Evolutionary conservation across 768 basidiomycete genomes (phyloP).

Genomic region (Zangia roseola): DNA sequence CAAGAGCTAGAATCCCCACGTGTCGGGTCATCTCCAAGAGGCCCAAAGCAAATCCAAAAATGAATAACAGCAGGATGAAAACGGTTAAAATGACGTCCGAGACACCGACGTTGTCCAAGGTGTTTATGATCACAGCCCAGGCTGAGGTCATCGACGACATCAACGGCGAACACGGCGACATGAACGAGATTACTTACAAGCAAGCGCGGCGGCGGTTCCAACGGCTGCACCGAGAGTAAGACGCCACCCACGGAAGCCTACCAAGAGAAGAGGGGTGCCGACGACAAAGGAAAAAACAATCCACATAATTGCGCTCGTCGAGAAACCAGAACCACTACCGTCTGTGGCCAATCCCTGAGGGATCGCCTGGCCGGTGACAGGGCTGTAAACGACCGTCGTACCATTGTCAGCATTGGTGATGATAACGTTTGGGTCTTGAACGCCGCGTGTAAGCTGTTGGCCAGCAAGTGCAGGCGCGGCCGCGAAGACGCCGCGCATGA

Average conservation of each 20-base stretch:
- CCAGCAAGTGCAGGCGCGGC: conserved; percentile 2
- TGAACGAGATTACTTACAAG: conserved; percentile 34
- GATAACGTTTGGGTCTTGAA: conserved; percentile 31
- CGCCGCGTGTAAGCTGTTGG: conserved; percentile 20
- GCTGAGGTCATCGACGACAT: conserved; percentile 33
- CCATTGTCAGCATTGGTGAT: conserved; percentile 30
- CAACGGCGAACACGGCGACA: neutral
- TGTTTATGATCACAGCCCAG: conserved; percentile 65
- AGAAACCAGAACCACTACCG: conserved; percentile 52
- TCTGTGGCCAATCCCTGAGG: conserved; percentile 58
- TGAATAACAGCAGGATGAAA: conserved; percentile 50
- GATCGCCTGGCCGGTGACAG: conserved; percentile 41
- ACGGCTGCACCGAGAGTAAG: conserved; percentile 54
- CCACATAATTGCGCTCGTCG: conserved; percentile 55
- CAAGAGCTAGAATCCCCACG: conserved; percentile 46
- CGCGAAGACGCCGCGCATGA: conserved; percentile 9
- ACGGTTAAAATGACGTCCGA: conserved; percentile 51
- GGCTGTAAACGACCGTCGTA: conserved; percentile 43
- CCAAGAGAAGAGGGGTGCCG: conserved; percentile 54
- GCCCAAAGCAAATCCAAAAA: conserved; percentile 51
- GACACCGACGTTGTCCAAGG: conserved; percentile 45
- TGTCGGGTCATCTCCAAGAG: conserved; percentile 49
- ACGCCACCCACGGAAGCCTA: conserved; percentile 57
- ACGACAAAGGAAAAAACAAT: conserved; percentile 49
- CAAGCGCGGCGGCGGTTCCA: conserved; percentile 49